Evolutionary conservation across 345 rosid species (phyloP), one percentile per base, ranked within the genome.

Genomic region (Zanthoxylum bungeanum): DNA sequence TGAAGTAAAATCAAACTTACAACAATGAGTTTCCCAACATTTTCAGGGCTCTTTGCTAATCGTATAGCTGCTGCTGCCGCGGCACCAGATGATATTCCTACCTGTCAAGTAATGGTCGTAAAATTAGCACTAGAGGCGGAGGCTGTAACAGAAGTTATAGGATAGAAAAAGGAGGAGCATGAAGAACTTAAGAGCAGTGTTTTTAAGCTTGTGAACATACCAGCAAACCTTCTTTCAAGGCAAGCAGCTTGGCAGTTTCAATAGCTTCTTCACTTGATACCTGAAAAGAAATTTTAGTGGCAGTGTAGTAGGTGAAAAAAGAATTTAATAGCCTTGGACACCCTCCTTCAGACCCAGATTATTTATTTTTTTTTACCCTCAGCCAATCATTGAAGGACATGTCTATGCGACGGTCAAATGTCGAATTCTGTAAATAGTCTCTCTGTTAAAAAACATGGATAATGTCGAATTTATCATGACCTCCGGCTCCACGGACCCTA

Each of bases 81-180:
- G 24, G 86, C 89, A 44, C 88, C 89, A 4, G 91, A 80, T 16
- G 93, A 85, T 64, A 85, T 80, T 58, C 88, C 88, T 2, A 82
- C 84, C 91, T 85, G 75, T 21, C 33, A 53, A 57, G 5, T 17
- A n/a, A 70, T 42, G 8, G 40, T 68, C 9, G 21, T 27, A 28
- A 7, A 1, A 37, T 39, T 16, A 47, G 27, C 49, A 7, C 19
- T 44, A 14, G 4, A 44, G 47, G 5, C 19, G 5, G 0, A 0
- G 14, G n/a, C n/a, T n/a, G n/a, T n/a, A n/a, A n/a, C n/a, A n/a
- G n/a, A n/a, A n/a, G n/a, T n/a, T n/a, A 42, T 10, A 42, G 47
- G 47, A 42, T 42, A 12, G 47, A 17, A 44, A 14, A 4, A 44
- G 49, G 16, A 2, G 17, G 49, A 14, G 49, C 4, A 6, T 44